Evolutionary conservation across 2,329 filamentous ascomycete species (phyloP).

Genomic region (Aureobasidium sp.): DNA sequence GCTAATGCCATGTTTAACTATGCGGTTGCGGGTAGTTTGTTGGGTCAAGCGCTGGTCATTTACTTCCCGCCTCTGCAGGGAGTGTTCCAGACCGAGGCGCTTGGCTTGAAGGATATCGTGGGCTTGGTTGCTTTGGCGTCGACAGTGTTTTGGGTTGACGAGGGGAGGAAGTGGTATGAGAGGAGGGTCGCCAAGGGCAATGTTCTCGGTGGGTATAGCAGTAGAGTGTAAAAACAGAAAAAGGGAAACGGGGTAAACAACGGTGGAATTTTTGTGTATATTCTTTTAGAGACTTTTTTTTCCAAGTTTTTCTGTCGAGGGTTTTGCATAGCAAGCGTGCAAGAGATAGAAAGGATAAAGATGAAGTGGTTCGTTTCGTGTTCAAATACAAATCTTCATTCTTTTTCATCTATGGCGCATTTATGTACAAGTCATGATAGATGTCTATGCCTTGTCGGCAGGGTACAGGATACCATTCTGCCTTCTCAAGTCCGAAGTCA

Average conservation of each 20-base stretch:
- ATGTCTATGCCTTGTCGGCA: conserved; percentile 15
- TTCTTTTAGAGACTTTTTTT: neutral
- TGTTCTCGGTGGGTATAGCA: conserved; percentile 11
- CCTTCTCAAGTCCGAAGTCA: conserved; percentile 39
- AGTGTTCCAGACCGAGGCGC: conserved; percentile 90
- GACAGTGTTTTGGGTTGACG: conserved; percentile 91
- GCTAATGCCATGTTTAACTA: conserved; percentile 95
- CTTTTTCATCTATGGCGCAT: neutral
- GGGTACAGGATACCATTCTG: conserved; percentile 37
- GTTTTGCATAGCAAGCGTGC: neutral
- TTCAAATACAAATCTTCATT: neutral
- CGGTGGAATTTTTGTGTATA: neutral
- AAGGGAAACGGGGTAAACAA: neutral
- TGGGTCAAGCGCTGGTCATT: conserved; percentile 84
- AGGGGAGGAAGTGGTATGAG: conserved; percentile 69
- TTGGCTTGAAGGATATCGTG: conserved; percentile 67
- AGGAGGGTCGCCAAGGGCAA: conserved; percentile 35
- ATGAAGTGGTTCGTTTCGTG: neutral
- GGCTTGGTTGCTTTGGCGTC: conserved; percentile 70
- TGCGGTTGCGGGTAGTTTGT: conserved; percentile 75
- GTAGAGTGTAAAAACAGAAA: conserved; percentile 6
- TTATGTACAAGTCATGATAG: neutral
- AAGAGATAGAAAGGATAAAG: neutral
- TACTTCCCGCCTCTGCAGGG: conserved; percentile 91
- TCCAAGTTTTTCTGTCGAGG: neutral